Percentiles rank a stretch among this genome's conserved stretches.
These are phyloP conservation scores for Ogataea trehaloabstinens DNA, from an alignment of 805 yeast species.

Conservation along the genomic window DNA sequence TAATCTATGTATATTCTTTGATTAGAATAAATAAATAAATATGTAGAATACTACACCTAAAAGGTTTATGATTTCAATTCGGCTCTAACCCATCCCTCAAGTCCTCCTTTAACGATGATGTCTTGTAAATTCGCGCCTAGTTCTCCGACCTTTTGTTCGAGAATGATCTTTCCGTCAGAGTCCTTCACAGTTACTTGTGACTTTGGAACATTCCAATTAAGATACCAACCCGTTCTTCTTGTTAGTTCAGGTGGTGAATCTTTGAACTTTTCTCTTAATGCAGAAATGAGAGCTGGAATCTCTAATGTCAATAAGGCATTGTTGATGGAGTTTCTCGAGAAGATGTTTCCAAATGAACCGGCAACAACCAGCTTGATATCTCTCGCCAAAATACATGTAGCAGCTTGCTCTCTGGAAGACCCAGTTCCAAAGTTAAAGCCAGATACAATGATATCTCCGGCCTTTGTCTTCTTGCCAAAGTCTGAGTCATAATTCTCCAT, in stretches of 20 bases:
- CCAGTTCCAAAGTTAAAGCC: slow-evolving; percentile 99
- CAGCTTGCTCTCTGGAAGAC: slow-evolving; percentile 98
- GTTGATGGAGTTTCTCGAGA: slow-evolving; percentile 93
- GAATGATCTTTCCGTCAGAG: slow-evolving; percentile 54
- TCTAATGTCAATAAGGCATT: slow-evolving; percentile 93
- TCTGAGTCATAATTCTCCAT: slow-evolving; percentile 98
- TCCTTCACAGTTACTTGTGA: slow-evolving; percentile 80
- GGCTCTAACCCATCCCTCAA: slow-evolving; percentile 96
- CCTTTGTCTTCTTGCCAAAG: slow-evolving; percentile 73
- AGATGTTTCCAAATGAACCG: slow-evolving; percentile 96
- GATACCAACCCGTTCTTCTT: slow-evolving; percentile 90
- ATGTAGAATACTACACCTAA: neutral
- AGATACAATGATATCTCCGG: slow-evolving; percentile 83
- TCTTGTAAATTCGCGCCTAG: slow-evolving; percentile 94
- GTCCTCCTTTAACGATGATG: slow-evolving; percentile 94
- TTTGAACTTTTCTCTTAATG: slow-evolving; percentile 67
- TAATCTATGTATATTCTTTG: slow-evolving; percentile 16
- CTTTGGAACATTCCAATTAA: slow-evolving; percentile 88
- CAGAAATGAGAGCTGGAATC: slow-evolving; percentile 80
- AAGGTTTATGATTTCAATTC: slow-evolving; percentile 39
- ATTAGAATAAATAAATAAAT: neutral
- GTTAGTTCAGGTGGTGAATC: slow-evolving; percentile 66
- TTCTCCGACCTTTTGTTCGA: slow-evolving; percentile 91
- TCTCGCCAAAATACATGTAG: slow-evolving; percentile 93
- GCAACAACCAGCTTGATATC: slow-evolving; percentile 92